Evolutionary conservation across 805 yeast species (phyloP).

Genomic region (Schwanniomyces yamadae): DNA sequence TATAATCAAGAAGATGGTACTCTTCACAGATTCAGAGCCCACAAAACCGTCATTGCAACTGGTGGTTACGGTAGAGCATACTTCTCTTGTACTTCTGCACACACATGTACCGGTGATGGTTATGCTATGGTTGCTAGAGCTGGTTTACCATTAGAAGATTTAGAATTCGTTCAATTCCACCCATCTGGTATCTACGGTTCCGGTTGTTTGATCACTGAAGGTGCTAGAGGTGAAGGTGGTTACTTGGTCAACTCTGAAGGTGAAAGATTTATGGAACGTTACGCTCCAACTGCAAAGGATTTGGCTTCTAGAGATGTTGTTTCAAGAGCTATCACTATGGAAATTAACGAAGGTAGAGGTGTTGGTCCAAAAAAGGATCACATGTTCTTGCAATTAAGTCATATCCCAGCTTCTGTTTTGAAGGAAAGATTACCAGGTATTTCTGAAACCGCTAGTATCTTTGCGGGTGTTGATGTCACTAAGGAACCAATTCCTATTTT

Average conservation of each 20-base stretch:
- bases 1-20: constrained; percentile 99
- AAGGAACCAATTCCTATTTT: constrained; percentile 98
- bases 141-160: constrained; percentile 94
- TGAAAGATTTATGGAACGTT: constrained; percentile 99
- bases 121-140: constrained; percentile 98
- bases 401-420: constrained; percentile 86
- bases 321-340: constrained; percentile 97
- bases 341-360: constrained; percentile 98
- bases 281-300: constrained; percentile 98
- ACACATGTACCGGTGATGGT: constrained; percentile 99
- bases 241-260: constrained; percentile 94
- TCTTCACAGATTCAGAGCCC: constrained; percentile 94
- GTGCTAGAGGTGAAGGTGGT: constrained; percentile 99
- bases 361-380: constrained; percentile 96
- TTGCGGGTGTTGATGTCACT: constrained; percentile 99
- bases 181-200: constrained; percentile 99
- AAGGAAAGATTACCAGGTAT: constrained; percentile 98
- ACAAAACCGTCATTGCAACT: constrained; percentile 94
- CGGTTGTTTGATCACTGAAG: constrained; percentile 98
- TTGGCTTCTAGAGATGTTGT: constrained; percentile 98
- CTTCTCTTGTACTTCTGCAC: constrained; percentile 98
- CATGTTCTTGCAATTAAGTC: constrained; percentile 90
- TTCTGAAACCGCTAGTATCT: constrained; percentile 96
- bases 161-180: constrained; percentile 98
- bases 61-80: constrained; percentile 99